Percentiles rank a stretch among this genome's conserved stretches.
phyloP scores from a whole-genome alignment of 495 filamentous ascomycete genomes.

The Podospora appendiculata region DNA sequence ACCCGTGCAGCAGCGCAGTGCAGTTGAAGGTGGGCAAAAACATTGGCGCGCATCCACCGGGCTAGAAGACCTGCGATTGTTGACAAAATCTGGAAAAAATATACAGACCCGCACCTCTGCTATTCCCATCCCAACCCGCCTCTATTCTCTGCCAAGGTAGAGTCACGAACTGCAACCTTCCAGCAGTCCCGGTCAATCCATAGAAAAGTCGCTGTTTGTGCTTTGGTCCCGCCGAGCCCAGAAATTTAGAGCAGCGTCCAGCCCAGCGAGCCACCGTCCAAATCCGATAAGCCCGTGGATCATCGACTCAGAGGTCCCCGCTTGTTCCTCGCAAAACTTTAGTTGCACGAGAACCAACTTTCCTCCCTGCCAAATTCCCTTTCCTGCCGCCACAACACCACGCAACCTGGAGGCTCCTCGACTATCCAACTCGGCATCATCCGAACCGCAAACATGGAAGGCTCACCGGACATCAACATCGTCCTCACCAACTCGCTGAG shows the following conservation, averaged over 20 bases:
- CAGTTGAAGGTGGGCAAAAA: not conserved
- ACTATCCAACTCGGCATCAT: conserved; percentile 7
- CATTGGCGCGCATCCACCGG: not conserved
- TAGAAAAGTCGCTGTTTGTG: conserved; percentile 2
- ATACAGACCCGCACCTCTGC: too few relatives aligned
- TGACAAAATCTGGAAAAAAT: not conserved
- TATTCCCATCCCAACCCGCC: not conserved
- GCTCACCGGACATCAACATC: conserved; percentile 43
- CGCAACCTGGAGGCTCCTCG: conserved; percentile 9
- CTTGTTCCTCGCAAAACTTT: conserved; percentile 32
- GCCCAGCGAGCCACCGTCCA: not conserved
- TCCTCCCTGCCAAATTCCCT: conserved; percentile 20
- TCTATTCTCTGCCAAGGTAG: not conserved
- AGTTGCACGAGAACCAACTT: conserved; percentile 21
- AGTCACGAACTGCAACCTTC: not conserved
- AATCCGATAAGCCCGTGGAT: conserved; percentile 22
- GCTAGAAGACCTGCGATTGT: not conserved
- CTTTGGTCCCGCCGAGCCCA: conserved; percentile 6
- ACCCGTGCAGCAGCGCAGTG: not conserved
- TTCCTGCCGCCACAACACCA: conserved; percentile 15
- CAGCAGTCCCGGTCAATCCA: not conserved
- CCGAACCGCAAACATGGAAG: conserved; percentile 36
- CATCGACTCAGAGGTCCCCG: conserved; percentile 19
- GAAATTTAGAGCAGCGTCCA: conserved; percentile 5
- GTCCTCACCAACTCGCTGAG: conserved; percentile 90